Conservation (phyloP, 2,329 filamentous ascomycete genomes). For the Phoma sp. region DNA sequence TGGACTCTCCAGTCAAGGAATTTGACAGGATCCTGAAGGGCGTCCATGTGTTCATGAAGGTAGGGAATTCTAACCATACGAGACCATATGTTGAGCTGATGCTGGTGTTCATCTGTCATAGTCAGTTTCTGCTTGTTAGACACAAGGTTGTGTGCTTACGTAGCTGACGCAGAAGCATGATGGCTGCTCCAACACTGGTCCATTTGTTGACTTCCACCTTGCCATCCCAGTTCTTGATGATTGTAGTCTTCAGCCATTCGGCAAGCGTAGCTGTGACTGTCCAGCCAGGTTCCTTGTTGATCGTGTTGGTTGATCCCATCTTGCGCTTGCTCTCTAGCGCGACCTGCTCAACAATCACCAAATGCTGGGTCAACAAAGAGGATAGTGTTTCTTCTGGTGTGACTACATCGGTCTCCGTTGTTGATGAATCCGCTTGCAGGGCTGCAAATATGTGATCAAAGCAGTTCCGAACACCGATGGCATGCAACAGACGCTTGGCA, state of each 20-base stretch:
- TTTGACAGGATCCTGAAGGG: constrained; percentile 71
- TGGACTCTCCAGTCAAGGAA: constrained; percentile 70
- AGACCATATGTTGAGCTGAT: constrained; percentile 57
- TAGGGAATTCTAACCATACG: constrained; percentile 77
- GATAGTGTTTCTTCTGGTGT: constrained; percentile 13
- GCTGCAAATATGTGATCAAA: constrained; percentile 56
- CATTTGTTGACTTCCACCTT: constrained; percentile 71
- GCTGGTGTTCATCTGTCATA: constrained; percentile 25
- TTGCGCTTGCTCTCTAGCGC: constrained; percentile 30
- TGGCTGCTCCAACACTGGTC: constrained; percentile 75
- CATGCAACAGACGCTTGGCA: constrained; percentile 56
- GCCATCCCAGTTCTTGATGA: constrained; percentile 83
- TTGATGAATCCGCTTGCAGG: constrained; percentile 6
- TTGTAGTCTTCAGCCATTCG: constrained; percentile 75
- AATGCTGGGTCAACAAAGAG: constrained; percentile 31
- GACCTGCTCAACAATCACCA: constrained; percentile 30
- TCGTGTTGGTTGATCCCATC: constrained; percentile 19
- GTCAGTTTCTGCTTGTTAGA: constrained; percentile 18
- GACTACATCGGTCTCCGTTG: background rate
- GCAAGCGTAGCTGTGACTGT: constrained; percentile 52
- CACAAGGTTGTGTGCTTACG: constrained; percentile 53
- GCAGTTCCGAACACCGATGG: constrained; percentile 56
- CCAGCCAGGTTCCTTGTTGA: constrained; percentile 42
- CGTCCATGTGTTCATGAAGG: constrained; percentile 76
- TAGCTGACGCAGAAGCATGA: constrained; percentile 74